Evolutionary conservation across 805 yeast species (phyloP).

Genomic region (Kuraishia molischiana): DNA sequence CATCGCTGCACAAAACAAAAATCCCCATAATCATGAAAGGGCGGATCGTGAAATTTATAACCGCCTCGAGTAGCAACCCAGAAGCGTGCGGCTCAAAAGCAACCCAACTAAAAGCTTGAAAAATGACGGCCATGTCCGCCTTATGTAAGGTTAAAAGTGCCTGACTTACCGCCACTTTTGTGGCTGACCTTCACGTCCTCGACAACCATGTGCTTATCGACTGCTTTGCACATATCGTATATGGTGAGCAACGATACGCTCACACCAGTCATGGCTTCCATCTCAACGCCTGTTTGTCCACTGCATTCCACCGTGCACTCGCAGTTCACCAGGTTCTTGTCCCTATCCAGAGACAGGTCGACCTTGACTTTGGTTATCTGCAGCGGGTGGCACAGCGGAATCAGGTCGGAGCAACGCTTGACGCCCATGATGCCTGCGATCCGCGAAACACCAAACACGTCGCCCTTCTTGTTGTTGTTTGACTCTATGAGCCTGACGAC

Average conservation of each 20-base stretch:
- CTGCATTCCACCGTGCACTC: slow-evolving; percentile 31
- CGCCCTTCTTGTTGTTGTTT: slow-evolving; percentile 39
- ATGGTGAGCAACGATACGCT: slow-evolving; percentile 32
- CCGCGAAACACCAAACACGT: slow-evolving; percentile 36
- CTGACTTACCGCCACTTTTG: slow-evolving; percentile 35
- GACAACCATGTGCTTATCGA: slow-evolving; percentile 37
- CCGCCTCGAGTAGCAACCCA: too few relatives aligned
- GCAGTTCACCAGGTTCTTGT: slow-evolving; percentile 16
- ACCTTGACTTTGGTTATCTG: slow-evolving; percentile 29
- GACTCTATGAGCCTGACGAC: slow-evolving; percentile 22
- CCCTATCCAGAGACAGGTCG: slow-evolving; percentile 15
- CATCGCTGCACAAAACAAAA: too few relatives aligned
- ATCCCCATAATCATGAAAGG: too few relatives aligned
- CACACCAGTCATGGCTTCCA: slow-evolving; percentile 45
- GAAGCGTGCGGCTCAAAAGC: too few relatives aligned
- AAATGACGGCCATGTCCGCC: too few relatives aligned
- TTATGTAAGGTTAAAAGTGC: slow-evolving; percentile 1
- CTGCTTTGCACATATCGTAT: slow-evolving; percentile 53
- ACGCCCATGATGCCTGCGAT: slow-evolving; percentile 44
- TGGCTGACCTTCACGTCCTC: slow-evolving; percentile 24
- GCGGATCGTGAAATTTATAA: too few relatives aligned
- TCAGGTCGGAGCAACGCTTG: slow-evolving; percentile 33
- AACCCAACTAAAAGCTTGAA: too few relatives aligned
- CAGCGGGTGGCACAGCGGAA: slow-evolving; percentile 44
- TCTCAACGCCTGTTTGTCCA: slow-evolving; percentile 48